Evolutionary conservation across 768 basidiomycete genomes (phyloP).

Genomic region (Russula sp.): DNA sequence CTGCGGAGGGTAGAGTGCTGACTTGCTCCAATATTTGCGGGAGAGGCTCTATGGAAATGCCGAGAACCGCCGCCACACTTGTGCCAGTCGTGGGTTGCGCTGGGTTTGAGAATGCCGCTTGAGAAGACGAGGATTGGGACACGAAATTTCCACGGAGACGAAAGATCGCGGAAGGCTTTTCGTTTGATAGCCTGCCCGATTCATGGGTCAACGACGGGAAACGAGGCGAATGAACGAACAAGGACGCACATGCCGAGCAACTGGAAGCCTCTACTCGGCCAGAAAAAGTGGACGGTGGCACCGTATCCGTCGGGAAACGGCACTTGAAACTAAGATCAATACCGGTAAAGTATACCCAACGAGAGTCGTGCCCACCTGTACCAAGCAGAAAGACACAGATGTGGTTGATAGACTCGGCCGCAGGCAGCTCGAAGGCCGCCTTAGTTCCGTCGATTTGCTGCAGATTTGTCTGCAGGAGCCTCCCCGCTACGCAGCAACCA

Average conservation of each 20-base stretch:
- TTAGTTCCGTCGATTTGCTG: constrained; percentile 81
- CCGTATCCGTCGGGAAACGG: constrained; percentile 82
- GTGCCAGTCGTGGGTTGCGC: constrained; percentile 26
- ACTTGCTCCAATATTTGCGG: constrained; percentile 54
- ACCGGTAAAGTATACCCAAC: neutral
- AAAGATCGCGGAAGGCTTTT: constrained; percentile 86
- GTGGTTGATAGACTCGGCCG: constrained; percentile 74
- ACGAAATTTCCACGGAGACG: constrained; percentile 65
- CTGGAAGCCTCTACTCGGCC: constrained; percentile 85
- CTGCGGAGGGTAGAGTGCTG: constrained; percentile 37
- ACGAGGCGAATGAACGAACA: neutral
- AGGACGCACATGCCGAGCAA: constrained; percentile 70
- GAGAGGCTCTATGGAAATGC: constrained; percentile 76
- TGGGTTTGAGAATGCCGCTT: constrained; percentile 31
- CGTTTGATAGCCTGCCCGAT: constrained; percentile 68
- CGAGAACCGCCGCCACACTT: constrained; percentile 63
- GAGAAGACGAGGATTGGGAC: constrained; percentile 29
- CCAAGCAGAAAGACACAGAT: constrained; percentile 80
- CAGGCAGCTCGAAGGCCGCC: constrained; percentile 67
- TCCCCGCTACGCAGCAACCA: constrained; percentile 74
- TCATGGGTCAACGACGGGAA: neutral
- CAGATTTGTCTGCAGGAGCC: constrained; percentile 72
- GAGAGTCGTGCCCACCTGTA: constrained; percentile 38
- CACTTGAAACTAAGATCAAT: constrained; percentile 35
- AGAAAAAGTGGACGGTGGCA: constrained; percentile 78